Evolutionary conservation across 2,329 filamentous ascomycete genomes (phyloP).

Genomic region (Eurotiales sp.): DNA sequence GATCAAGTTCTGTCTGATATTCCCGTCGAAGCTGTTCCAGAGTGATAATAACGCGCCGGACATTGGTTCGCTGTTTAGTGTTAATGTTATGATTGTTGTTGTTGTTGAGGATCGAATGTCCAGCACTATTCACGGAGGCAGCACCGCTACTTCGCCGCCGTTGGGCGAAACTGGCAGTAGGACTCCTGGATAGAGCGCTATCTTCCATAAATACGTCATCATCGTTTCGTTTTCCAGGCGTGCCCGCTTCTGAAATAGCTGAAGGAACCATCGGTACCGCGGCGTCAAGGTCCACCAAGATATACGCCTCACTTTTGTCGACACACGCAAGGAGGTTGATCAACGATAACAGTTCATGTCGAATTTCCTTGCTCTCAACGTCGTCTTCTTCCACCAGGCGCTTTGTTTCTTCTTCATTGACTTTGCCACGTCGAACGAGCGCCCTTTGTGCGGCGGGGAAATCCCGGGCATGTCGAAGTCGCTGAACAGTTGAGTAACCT

Average conservation of each 20-base stretch:
- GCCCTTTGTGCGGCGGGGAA: constrained; percentile 31
- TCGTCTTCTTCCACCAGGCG: constrained; percentile 37
- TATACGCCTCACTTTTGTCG: constrained; percentile 73
- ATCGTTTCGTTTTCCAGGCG: constrained; percentile 43
- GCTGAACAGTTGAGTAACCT: constrained; percentile 54
- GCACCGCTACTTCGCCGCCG: constrained; percentile 12
- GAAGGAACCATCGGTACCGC: constrained; percentile 9
- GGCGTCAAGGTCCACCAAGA: constrained; percentile 49
- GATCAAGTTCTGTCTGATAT: constrained; percentile 86
- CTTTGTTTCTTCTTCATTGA: constrained; percentile 27
- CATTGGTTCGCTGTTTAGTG: constrained; percentile 24
- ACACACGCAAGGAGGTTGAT: constrained; percentile 93
- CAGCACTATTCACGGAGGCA: constrained; percentile 7
- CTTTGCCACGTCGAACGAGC: constrained; percentile 29
- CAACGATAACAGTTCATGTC: constrained; percentile 76
- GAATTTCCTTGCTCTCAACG: constrained; percentile 51
- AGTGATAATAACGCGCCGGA: constrained; percentile 74
- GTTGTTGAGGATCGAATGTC: constrained; percentile 12
- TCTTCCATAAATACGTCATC: constrained; percentile 40
- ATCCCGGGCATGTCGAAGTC: constrained; percentile 41
- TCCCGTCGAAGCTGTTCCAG: constrained; percentile 81
- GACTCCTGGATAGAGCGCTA: constrained; percentile 19
- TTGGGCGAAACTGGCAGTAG: constrained; percentile 1
- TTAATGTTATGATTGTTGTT: constrained; percentile 17
- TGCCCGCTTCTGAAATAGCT: constrained; percentile 22